Percentiles rank a stretch among this genome's conserved stretches.
Evolutionary conservation across 1,139 yeast species (phyloP).

Genomic region (Diutina neorugosa): DNA sequence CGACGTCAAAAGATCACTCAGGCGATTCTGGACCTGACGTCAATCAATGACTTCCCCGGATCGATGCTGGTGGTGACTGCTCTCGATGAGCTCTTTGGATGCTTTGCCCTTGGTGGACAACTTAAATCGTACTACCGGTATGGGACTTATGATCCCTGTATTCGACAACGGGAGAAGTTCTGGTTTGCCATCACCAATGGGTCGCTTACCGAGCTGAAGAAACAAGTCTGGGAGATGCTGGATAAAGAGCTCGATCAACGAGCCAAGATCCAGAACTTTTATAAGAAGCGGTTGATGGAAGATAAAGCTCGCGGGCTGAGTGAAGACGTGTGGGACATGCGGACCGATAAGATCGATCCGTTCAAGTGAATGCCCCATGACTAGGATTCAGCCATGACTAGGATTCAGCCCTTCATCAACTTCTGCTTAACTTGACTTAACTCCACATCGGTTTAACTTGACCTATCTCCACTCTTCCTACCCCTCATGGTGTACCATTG

Average conservation of each 20-base stretch:
- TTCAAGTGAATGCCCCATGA: no score
- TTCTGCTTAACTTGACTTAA: no score
- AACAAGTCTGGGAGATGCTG: slow-evolving; percentile 5
- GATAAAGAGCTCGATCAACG: slow-evolving; percentile 33
- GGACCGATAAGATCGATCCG: slow-evolving; percentile 12
- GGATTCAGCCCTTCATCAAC: no score
- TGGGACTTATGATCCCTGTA: slow-evolving; percentile 67
- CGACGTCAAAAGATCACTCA: slow-evolving; percentile 14
- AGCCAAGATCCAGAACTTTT: slow-evolving; percentile 54
- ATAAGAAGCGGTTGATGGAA: slow-evolving; percentile 48
- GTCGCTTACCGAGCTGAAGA: slow-evolving; percentile 10
- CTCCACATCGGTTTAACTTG: no score
- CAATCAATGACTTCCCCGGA: slow-evolving; percentile 20
- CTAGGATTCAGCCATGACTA: no score
- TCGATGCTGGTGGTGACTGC: slow-evolving; percentile 47
- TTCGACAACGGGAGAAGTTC: slow-evolving; percentile 57
- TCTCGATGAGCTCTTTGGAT: slow-evolving; percentile 72
- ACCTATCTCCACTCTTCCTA: no score
- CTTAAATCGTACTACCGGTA: slow-evolving; percentile 69
- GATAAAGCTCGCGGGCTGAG: slow-evolving; percentile 57
- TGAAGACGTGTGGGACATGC: slow-evolving; percentile 70
- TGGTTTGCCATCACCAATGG: slow-evolving; percentile 68
- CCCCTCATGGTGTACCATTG: no score
- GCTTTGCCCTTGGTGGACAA: slow-evolving; percentile 88
- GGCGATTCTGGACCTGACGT: slow-evolving; percentile 13